Evolutionary conservation across 495 filamentous ascomycete genomes (phyloP), one percentile per base, ranked within the genome.

Genomic region (Aspergillus nanangensis): DNA sequence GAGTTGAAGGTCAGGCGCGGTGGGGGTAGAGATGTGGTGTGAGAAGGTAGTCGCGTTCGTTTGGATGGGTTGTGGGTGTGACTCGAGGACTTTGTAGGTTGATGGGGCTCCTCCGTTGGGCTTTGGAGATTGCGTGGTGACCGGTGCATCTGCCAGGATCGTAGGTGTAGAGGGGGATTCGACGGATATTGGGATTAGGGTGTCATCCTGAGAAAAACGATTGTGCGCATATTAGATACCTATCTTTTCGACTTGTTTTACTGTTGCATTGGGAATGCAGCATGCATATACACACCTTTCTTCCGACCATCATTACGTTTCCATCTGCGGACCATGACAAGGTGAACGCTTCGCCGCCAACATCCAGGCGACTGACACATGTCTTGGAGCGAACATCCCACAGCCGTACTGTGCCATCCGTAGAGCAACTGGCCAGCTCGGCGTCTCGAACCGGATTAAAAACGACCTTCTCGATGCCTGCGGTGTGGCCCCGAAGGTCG

Each of bases 281-380:
- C 22, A 24, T 22, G 19, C n/a, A 13, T 35, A 14, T 43, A 41
- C 47, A 60, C 38, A 95, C 92, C 78, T 87, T 93, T 55, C 82
- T 87, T 19, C 93, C 93, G 33, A 88, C 90, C 5, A 95, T 71
- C 38, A 97, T 70, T 38, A 80, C 82, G 35, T 73, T 79, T 3
- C 94, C 94, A 58, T 93, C 86, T n/a, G 90, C 90, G 41, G 77
- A 80, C 90, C 93, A 98, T 5, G 83, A 85, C 42, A 95, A 71
- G 11, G 82, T 87, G 49, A 94, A 87, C 8, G 88, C 86, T 59
- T 87, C 84, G 5, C 88, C 89, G 24, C 84, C 82, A n/a, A 87
- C 79, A 60, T 87, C 88, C 2, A 91, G 71, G 48, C 86, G 86
- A 53, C 88, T 90, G 27, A 88, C 77, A 43, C 86, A 88, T 4